phyloP scores from a whole-genome alignment of 2,329 filamentous ascomycete genomes.

The Corynespora cassiicola region DNA sequence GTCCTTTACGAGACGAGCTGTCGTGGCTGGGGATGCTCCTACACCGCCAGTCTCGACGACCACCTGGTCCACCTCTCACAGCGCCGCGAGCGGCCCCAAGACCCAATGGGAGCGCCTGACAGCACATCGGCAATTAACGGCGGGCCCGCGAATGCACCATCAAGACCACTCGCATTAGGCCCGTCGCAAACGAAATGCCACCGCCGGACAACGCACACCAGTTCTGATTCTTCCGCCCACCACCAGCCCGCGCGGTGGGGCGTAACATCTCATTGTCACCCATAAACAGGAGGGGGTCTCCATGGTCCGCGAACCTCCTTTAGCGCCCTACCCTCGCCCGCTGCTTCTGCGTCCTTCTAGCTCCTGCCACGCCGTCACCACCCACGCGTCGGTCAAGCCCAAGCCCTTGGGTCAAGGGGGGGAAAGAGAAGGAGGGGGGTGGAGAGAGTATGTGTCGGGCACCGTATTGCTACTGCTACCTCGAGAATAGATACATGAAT shows the following conservation, averaged over 20 bases:
- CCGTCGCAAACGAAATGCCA: no score
- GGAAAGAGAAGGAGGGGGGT: no score
- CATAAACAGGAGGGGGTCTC: no score
- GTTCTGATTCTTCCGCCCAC: conserved; percentile 22
- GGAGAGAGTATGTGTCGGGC: no score
- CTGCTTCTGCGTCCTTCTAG: no score
- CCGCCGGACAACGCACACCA: conserved; percentile 33
- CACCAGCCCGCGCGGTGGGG: no score
- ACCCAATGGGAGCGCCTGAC: conserved; percentile 14
- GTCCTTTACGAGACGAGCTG: conserved; percentile 8
- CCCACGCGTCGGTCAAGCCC: conserved; percentile 13
- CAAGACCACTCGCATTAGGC: conserved; percentile 17
- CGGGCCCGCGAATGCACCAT: conserved; percentile 3
- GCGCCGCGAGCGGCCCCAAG: conserved; percentile 10
- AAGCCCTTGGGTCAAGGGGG: no score
- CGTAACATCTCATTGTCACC: no score
- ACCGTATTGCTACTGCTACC: no score
- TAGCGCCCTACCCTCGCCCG: no score
- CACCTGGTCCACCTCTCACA: conserved; percentile 14
- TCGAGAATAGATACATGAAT: conserved; percentile 15
- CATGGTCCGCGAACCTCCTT: no score
- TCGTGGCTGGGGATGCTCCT: conserved; percentile 21
- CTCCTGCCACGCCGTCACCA: no score
- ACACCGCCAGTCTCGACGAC: conserved; percentile 36
- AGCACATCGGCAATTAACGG: conserved; percentile 16